Percentiles rank a stretch among this genome's conserved stretches.
Evolutionary conservation across 2,329 filamentous ascomycete species (phyloP).

Genomic region (Venturiaceae sp.): DNA sequence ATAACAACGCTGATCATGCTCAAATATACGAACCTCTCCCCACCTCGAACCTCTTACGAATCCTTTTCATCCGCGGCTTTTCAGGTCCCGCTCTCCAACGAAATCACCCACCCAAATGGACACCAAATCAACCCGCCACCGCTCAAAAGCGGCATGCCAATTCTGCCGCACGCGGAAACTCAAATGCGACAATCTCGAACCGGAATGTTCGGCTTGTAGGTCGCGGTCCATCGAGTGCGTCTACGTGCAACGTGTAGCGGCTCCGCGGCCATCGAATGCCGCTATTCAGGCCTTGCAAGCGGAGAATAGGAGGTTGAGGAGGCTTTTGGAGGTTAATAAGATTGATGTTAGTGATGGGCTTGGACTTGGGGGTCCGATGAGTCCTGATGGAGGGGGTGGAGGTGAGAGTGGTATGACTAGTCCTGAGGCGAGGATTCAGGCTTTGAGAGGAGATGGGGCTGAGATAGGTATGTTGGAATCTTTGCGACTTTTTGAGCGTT

Average conservation of each 20-base stretch:
- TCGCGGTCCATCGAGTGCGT: conserved; percentile 3
- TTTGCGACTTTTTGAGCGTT: no score
- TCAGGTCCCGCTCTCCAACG: no score
- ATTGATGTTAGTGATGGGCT: conserved; percentile 1
- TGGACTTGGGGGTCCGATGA: not conserved
- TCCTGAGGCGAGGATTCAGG: not conserved
- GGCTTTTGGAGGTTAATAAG: not conserved
- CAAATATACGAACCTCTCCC: no score
- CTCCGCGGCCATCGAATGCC: conserved; percentile 5
- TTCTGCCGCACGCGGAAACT: conserved; percentile 7
- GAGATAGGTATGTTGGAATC: not conserved
- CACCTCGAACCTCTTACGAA: no score
- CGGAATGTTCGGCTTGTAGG: conserved; percentile 2
- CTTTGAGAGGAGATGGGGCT: not conserved
- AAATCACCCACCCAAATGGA: not conserved
- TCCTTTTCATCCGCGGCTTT: no score
- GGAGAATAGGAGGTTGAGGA: conserved; percentile 1
- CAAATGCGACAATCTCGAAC: conserved; percentile 7
- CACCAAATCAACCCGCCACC: not conserved
- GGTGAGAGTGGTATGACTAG: not conserved
- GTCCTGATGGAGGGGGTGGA: not conserved
- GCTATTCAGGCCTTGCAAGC: conserved; percentile 5
- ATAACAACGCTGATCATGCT: no score
- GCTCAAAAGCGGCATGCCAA: conserved; percentile 6
- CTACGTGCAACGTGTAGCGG: conserved; percentile 1